Percentiles rank a stretch among this genome's conserved stretches.
phyloP scores from a whole-genome alignment of 75 land plant genomes.

The Sequoia sempervirens region DNA sequence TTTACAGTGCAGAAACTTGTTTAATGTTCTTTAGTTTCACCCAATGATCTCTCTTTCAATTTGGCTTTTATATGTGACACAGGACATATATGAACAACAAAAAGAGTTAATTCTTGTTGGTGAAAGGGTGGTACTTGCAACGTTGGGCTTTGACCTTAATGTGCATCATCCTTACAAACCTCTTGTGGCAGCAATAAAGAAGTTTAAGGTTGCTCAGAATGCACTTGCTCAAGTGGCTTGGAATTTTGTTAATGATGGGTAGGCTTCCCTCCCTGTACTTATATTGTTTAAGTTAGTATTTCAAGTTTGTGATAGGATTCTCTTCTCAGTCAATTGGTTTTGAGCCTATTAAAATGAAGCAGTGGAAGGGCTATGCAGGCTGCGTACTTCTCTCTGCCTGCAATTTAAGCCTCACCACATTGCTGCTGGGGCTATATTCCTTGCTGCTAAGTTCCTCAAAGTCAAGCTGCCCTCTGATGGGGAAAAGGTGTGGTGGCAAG shows the following conservation, averaged over 20 bases:
- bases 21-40: neutral
- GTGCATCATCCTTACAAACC: conserved; percentile 93
- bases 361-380: conserved; percentile 55
- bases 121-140: conserved; percentile 85
- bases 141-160: conserved; percentile 89
- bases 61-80: conserved; percentile 14
- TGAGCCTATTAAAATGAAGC: conserved; percentile 19
- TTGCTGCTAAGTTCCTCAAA: conserved; percentile 94
- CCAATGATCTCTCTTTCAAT: neutral
- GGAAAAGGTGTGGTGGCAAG: conserved; percentile 88
- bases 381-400: conserved; percentile 92
- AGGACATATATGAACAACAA: conserved; percentile 88
- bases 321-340: conserved; percentile 10
- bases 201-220: conserved; percentile 82
- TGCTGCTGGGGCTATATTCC: conserved; percentile 97
- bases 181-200: conserved; percentile 89
- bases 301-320: neutral
- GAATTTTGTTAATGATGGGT: conserved; percentile 99
- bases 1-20: neutral
- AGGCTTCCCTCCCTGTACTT: conserved; percentile 13
- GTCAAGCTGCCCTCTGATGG: conserved; percentile 84
- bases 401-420: conserved; percentile 97
- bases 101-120: conserved; percentile 75
- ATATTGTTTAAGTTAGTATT: neutral
- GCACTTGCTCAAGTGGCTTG: conserved; percentile 94